Evolutionary conservation across 2,329 filamentous ascomycete genomes (phyloP).

Genomic region (Setomelanomma holmii): DNA sequence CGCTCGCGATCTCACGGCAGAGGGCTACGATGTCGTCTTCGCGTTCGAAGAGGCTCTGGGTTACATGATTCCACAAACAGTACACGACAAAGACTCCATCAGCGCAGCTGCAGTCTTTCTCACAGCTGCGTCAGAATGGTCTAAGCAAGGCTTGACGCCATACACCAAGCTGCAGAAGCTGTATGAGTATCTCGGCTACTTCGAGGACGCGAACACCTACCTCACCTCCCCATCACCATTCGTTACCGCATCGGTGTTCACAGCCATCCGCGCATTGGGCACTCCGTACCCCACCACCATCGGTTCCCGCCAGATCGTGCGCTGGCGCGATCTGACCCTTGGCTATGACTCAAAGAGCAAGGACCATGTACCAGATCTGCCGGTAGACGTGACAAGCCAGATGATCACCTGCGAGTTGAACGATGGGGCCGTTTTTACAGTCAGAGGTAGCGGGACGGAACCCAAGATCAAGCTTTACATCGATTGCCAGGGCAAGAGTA

Average conservation of each 20-base stretch:
- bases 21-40: slow-evolving; percentile 61
- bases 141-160: slow-evolving; percentile 61
- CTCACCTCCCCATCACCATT: slow-evolving; percentile 64
- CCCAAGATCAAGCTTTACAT: slow-evolving; percentile 71
- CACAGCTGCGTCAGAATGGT: slow-evolving; percentile 61
- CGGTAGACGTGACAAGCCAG: slow-evolving; percentile 63
- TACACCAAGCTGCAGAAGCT: slow-evolving; percentile 64
- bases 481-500: slow-evolving; percentile 54
- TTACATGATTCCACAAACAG: slow-evolving; percentile 69
- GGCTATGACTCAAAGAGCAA: slow-evolving; percentile 64
- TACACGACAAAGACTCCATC: slow-evolving; percentile 71
- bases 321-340: slow-evolving; percentile 68
- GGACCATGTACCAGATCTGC: slow-evolving; percentile 62
- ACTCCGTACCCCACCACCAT: slow-evolving; percentile 55
- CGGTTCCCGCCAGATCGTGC: slow-evolving; percentile 59
- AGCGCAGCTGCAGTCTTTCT: slow-evolving; percentile 67
- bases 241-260: slow-evolving; percentile 63
- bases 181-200: slow-evolving; percentile 65
- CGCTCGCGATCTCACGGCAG: slow-evolving; percentile 57
- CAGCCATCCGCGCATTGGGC: slow-evolving; percentile 57
- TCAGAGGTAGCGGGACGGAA: slow-evolving; percentile 69
- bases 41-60: slow-evolving; percentile 72
- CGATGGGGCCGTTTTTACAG: slow-evolving; percentile 63
- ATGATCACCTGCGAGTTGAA: slow-evolving; percentile 70
- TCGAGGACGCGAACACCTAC: slow-evolving; percentile 70